These are phyloP conservation scores for Penicillium sp. DNA, from an alignment of 2,329 filamentous ascomycete species.

Conservation along the genomic window DNA sequence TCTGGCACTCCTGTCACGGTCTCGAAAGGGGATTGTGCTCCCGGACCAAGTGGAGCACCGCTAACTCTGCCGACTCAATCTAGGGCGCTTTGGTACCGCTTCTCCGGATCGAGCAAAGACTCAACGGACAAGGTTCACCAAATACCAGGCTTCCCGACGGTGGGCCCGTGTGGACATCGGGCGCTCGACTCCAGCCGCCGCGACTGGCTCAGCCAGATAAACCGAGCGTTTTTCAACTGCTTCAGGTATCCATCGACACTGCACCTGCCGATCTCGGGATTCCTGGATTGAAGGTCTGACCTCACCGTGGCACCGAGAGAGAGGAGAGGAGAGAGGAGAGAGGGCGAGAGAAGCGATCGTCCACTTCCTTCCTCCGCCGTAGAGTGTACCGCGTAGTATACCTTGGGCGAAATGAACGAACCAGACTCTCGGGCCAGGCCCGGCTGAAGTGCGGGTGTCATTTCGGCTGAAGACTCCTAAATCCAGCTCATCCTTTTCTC, in stretches of 20 bases:
- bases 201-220: conserved; percentile 13
- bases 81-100: conserved; percentile 2
- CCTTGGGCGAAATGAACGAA: neutral
- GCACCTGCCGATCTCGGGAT: conserved; percentile 32
- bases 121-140: conserved; percentile 16
- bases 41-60: conserved; percentile 14
- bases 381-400: no score
- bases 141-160: conserved; percentile 15
- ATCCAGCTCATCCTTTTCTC: conserved; percentile 22
- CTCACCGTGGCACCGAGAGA: conserved; percentile 2
- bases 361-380: no score
- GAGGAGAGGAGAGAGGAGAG: neutral
- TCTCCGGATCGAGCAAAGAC: conserved; percentile 12
- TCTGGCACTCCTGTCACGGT: neutral
- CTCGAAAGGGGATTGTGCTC: neutral
- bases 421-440: conserved; percentile 6
- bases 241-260: conserved; percentile 26
- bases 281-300: conserved; percentile 20
- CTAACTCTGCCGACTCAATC: conserved; percentile 15
- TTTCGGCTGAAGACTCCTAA: conserved; percentile 32
- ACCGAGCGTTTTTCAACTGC: conserved; percentile 8
- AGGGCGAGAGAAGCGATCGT: no score
- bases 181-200: conserved; percentile 6
- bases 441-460: conserved; percentile 12
- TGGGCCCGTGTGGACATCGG: conserved; percentile 17